These are phyloP conservation scores for Ustilago hordei DNA, from an alignment of 1,284 basidiomycete species.

Conservation along the genomic window DNA sequence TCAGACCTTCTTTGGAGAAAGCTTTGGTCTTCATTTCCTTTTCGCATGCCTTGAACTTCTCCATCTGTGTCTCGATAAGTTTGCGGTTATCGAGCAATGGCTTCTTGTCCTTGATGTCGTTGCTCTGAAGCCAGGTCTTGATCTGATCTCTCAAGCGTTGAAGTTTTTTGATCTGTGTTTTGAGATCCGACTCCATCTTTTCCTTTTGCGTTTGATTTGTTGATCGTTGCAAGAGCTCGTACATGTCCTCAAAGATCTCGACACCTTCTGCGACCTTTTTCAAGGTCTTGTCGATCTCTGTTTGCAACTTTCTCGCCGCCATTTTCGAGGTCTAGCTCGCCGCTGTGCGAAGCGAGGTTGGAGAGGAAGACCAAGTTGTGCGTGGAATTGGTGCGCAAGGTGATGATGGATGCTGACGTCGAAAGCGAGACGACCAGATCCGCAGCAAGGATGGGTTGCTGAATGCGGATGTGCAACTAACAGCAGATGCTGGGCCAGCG, in stretches of 20 bases:
- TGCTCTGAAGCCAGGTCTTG: conserved; percentile 97
- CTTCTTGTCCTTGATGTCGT: conserved; percentile 99
- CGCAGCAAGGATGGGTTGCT: background rate
- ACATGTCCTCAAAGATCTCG: conserved; percentile 68
- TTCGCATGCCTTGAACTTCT: conserved; percentile 99
- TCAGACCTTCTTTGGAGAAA: conserved; percentile 98
- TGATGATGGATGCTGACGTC: background rate
- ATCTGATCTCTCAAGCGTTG: conserved; percentile 98
- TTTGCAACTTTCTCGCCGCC: conserved; percentile 68
- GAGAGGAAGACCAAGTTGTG: background rate
- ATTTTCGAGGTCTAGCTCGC: conserved; percentile 40
- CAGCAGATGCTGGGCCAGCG: background rate
- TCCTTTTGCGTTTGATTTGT: conserved; percentile 69
- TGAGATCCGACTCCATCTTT: conserved; percentile 69
- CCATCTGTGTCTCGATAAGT: conserved; percentile 99
- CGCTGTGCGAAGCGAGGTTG: conserved; percentile 27
- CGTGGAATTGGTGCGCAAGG: background rate
- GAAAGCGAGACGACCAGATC: background rate
- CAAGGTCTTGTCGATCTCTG: conserved; percentile 69
- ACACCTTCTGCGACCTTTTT: conserved; percentile 69
- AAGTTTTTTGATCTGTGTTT: conserved; percentile 82
- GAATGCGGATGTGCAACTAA: background rate
- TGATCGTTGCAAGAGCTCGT: conserved; percentile 67
- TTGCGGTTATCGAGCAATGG: conserved; percentile 90
- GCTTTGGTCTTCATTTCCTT: conserved; percentile 99